Percentiles rank a stretch among this genome's conserved stretches.
Conservation (phyloP, 1,284 basidiomycete genomes). For the Tranzscheliella williamsii region DNA sequence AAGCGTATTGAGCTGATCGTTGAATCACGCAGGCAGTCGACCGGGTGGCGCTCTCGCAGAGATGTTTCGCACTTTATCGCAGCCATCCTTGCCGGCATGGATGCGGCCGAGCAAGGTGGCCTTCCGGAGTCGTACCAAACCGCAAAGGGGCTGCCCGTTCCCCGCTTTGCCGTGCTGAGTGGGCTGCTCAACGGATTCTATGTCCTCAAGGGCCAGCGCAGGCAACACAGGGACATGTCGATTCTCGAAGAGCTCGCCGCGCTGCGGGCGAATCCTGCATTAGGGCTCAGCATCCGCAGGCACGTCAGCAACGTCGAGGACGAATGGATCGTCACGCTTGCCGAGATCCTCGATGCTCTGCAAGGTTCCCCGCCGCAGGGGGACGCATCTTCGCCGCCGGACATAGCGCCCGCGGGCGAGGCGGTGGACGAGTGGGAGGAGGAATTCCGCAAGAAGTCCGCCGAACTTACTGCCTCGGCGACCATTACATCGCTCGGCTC, state of each 20-base stretch:
- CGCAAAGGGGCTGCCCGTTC: conserved; percentile 29
- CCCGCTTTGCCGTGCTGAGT: conserved; percentile 47
- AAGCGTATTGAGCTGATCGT: conserved; percentile 47
- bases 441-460: conserved; percentile 41
- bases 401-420: not conserved
- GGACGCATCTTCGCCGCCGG: too few relatives aligned
- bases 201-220: conserved; percentile 38
- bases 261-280: conserved; percentile 20
- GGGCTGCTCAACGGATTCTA: conserved; percentile 52
- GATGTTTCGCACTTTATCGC: conserved; percentile 41
- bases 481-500: conserved; percentile 26
- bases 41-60: conserved; percentile 36
- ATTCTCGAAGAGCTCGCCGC: conserved; percentile 38
- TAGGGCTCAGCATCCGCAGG: conserved; percentile 32
- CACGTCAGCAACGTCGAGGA: conserved; percentile 31
- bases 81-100: conserved; percentile 29
- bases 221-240: conserved; percentile 26
- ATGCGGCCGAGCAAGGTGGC: conserved; percentile 12
- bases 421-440: conserved; percentile 42
- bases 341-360: conserved; percentile 40
- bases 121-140: conserved; percentile 28
- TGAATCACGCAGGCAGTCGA: conserved; percentile 16
- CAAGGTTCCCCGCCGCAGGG: too few relatives aligned
- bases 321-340: conserved; percentile 48
- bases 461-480: conserved; percentile 15